A percentile compares a stretch with the other conserved stretches of the same genome.
These are phyloP conservation scores for Amborella trichopoda DNA, from an alignment of 164 flowering plant genomes.

Conservation along the genomic window DNA sequence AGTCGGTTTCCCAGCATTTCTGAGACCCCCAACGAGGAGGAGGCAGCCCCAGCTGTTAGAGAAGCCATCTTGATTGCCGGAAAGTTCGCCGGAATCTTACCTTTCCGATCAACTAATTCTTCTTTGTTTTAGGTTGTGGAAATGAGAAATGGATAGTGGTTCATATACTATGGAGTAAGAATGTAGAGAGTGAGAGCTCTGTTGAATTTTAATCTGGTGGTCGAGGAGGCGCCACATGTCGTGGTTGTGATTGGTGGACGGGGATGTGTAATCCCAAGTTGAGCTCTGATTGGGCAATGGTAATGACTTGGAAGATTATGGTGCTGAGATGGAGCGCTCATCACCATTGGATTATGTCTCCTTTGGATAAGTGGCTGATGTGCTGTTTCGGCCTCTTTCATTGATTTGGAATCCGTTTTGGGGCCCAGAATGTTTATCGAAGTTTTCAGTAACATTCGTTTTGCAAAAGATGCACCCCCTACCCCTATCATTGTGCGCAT, in stretches of 20 bases:
- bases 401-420: too few species aligned
- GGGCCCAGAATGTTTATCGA: too few species aligned
- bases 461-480: too few species aligned
- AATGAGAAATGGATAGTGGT: background rate
- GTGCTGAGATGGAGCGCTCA: background rate
- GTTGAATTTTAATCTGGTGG: constrained; percentile 62
- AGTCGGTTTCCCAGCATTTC: constrained; percentile 69
- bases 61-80: constrained; percentile 48
- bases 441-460: too few species aligned
- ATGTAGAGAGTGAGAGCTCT: too few species aligned
- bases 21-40: constrained; percentile 52
- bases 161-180: constrained; percentile 4
- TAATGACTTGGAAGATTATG: constrained; percentile 31
- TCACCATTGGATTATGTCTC: background rate
- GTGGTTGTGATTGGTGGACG: constrained; percentile 30
- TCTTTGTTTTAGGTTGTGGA: background rate
- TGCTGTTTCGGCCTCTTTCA: too few species aligned
- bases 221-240: constrained; percentile 39
- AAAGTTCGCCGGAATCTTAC: too few species aligned
- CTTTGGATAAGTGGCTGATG: background rate
- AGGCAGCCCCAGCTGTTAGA: constrained; percentile 52
- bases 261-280: constrained; percentile 29
- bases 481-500: too few species aligned
- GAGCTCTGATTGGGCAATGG: constrained; percentile 22
- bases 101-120: background rate